A percentile compares a stretch with the other conserved stretches of the same genome.
Evolutionary conservation across 2,329 filamentous ascomycete species (phyloP).

Genomic region (Trichoderma pleuroti): DNA sequence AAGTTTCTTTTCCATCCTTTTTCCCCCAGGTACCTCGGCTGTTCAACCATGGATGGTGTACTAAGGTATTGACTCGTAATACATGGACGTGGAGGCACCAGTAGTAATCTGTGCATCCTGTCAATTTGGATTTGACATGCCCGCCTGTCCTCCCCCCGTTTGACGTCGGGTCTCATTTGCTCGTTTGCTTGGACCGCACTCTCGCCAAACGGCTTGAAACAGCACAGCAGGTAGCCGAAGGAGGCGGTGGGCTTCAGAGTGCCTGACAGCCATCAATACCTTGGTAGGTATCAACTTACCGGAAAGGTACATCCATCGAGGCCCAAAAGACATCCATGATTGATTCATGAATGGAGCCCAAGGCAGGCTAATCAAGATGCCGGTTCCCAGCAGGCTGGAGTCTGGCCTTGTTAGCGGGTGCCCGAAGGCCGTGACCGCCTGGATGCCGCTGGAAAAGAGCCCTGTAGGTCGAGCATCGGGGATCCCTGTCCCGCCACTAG

Average conservation of each 20-base stretch:
- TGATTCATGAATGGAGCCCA: too few relatives aligned
- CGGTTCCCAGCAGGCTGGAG: neutral
- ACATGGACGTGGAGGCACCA: too few relatives aligned
- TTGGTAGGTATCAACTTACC: neutral
- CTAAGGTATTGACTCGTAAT: too few relatives aligned
- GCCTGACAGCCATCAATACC: neutral
- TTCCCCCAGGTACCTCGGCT: neutral
- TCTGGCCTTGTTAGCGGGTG: neutral
- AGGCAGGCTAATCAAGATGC: neutral
- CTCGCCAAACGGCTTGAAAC: conserved; percentile 1
- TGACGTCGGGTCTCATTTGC: neutral
- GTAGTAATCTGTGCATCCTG: neutral
- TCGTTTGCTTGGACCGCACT: neutral
- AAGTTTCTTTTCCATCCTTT: neutral
- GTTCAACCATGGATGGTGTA: neutral
- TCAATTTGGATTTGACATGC: neutral
- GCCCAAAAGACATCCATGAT: neutral
- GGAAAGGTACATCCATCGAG: neutral
- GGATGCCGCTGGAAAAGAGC: neutral
- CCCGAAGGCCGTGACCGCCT: conserved; percentile 2
- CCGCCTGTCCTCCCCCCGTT: neutral
- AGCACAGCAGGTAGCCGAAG: conserved; percentile 5
- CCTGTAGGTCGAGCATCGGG: neutral
- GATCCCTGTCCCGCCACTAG: conserved; percentile 2
- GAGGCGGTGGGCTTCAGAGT: neutral